Evolutionary conservation across 2,329 filamentous ascomycete species (phyloP), one percentile per base, ranked within the genome.

Genomic region (Sclerotinia glacialis): DNA sequence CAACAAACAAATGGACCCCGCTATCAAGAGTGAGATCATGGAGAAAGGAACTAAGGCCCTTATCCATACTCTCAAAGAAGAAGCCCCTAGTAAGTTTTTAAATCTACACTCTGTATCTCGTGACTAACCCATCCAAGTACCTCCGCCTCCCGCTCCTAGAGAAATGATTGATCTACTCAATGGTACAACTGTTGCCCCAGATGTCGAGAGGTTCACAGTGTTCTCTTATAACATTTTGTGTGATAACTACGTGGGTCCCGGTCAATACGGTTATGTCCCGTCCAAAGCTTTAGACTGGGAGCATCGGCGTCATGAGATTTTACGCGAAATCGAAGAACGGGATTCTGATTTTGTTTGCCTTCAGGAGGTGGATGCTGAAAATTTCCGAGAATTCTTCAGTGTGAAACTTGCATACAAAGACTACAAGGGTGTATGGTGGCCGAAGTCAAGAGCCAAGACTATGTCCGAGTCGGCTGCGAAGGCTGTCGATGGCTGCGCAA

Each of bases 191-290:
- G 78, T 46, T 73, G 78, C 54, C 77, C 73, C 83, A 1, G 81
- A 76, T 64, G 78, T 86, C 69, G 86, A 97, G 74, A 89, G 87
- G 64, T 87, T 98, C 76, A 92, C 91, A 67, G 89, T 96, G 11
- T 83, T 98, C 69, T 96, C 92, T 28, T 97, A 95, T 88, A 99
- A 99, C 77, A 96, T 94, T 56, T 85, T 99, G 14, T 97, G 94
- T 79, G 93, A 97, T 78, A 92, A 93, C 74, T 96, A 95, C 73
- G 93, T 93, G 5, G 97, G 93, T 0, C 83, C 87, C 65, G 84
- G 88, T 65, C 87, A 91, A 69, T 98, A 97, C 76, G 94, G 94
- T 53, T 98, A 98, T 77, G 94, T 93, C 0, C 91, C 95, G 2
- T 89, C 89, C 21, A 85, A 85, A 65, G 92, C 92, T 11, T 82